Evolutionary conservation across 345 rosid genomes (phyloP).

Genomic region (Excoecaria agallocha): DNA sequence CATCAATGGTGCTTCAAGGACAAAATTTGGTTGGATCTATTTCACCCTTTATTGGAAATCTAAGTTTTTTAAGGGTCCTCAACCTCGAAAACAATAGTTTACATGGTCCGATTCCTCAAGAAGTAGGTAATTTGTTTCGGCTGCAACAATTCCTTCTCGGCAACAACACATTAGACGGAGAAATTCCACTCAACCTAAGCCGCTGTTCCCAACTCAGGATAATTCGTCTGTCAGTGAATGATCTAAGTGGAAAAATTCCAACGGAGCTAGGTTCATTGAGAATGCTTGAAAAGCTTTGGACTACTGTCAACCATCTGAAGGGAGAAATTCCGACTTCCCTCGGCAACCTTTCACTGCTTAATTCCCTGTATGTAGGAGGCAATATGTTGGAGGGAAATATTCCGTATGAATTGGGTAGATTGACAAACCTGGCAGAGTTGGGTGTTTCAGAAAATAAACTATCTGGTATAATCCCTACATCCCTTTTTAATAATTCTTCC

Average conservation of each 20-base stretch:
- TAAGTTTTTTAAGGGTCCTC: background rate
- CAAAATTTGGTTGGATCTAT: conserved; percentile 4
- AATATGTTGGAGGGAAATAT: conserved; percentile 9
- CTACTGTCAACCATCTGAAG: conserved; percentile 10
- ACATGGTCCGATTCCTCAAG: conserved; percentile 6
- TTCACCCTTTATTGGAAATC: conserved; percentile 4
- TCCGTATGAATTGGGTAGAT: conserved; percentile 10
- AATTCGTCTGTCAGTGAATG: background rate
- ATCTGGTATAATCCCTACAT: too few relatives aligned
- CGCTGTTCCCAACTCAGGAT: conserved; percentile 4
- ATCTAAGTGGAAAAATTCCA: conserved; percentile 14
- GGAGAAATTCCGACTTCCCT: conserved; percentile 23
- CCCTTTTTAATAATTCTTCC: too few relatives aligned
- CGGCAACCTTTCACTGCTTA: conserved; percentile 11
- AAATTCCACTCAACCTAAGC: conserved; percentile 4
- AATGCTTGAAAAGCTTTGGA: conserved; percentile 11
- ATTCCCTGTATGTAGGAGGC: background rate
- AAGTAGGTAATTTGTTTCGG: conserved; percentile 6
- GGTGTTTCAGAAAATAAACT: too few relatives aligned
- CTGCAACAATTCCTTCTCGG: background rate
- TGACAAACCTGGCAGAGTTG: background rate
- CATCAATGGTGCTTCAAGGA: background rate
- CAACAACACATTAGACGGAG: conserved; percentile 7
- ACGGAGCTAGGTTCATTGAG: conserved; percentile 15
- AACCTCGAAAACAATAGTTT: conserved; percentile 12